These are phyloP conservation scores for Zasmidium citrigriseum DNA, from an alignment of 2,329 filamentous ascomycete species.

Conservation along the genomic window DNA sequence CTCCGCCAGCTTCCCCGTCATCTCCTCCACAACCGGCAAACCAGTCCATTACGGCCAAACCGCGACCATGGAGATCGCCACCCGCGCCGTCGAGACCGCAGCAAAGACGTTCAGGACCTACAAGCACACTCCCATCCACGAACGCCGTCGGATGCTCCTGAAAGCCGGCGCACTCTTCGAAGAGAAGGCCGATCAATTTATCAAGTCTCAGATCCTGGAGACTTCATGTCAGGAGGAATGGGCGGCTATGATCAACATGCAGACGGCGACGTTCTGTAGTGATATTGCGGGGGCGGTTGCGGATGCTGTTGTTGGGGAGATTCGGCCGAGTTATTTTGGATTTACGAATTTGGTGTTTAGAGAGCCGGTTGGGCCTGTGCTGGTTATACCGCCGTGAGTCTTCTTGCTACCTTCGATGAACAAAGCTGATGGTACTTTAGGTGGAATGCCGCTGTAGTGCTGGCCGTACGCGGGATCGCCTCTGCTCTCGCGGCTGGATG, in stretches of 20 bases:
- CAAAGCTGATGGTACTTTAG: neutral
- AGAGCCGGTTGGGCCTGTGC: conserved; percentile 4
- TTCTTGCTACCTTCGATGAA: no score
- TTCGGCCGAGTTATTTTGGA: conserved; percentile 51
- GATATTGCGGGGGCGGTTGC: conserved; percentile 41
- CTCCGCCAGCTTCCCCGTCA: neutral
- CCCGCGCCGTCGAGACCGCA: conserved; percentile 29
- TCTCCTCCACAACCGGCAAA: conserved; percentile 9
- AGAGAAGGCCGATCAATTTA: conserved; percentile 23
- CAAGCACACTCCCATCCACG: neutral
- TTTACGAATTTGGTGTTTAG: conserved; percentile 41
- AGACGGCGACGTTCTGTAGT: neutral
- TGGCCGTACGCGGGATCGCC: conserved; percentile 24
- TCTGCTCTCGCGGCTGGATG: conserved; percentile 27
- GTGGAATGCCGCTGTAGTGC: conserved; percentile 30
- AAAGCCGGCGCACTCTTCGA: conserved; percentile 34
- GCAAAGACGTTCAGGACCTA: neutral
- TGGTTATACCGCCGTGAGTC: conserved; percentile 4
- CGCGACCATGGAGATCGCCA: conserved; percentile 22
- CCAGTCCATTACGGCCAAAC: conserved; percentile 33
- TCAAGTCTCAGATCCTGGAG: conserved; percentile 32
- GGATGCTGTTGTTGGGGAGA: conserved; percentile 47
- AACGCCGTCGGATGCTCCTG: conserved; percentile 31
- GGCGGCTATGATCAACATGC: conserved; percentile 27
- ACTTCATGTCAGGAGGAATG: conserved; percentile 42